Evolutionary conservation across 2,329 filamentous ascomycete species (phyloP), one percentile per base, ranked within the genome.

Genomic region (Lachnellula subtilissima): DNA sequence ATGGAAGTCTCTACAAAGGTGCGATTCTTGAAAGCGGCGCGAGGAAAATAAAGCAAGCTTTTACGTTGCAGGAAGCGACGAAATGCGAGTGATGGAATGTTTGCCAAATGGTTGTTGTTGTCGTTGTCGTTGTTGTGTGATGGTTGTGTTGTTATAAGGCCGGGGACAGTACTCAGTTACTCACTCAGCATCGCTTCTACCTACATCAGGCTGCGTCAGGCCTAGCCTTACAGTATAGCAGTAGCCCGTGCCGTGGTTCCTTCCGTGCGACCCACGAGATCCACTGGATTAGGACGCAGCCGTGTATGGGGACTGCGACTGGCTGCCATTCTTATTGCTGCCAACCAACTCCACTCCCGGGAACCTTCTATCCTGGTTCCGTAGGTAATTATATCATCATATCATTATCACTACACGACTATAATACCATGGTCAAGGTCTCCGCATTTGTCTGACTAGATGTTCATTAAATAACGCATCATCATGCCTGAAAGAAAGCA

Each of bases 51-150:
- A 42, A 42, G 56, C 56, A 59, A 56, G 53, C 51, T 55, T 59
- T 55, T 58, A 52, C 52, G 52, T 52, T 58, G 58, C 51, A 46
- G 50, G 52, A 57, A 61, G 61, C 61, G 59, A 63, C 57, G 52
- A 52, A 51, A 62, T 60, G 60, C 58, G 57, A 58, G 54, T 56
- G 61, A 51, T 60, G 57, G 50, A 55, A 58, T n/a, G 7, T 52
- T 50, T 55, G 23, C 49, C 15, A 39, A 28, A 32, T 40, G 9
- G 40, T 40, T 43, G 37, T n/a, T 43, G 39, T 17, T 52, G 36
- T 45, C 4, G 50, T 52, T 6, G 32, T 32, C 5, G 14, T 42
- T 42, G 39, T 19, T 17, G 15, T 42, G 39, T 42, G 4, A n/a
- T 42, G 28, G 28, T 32, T 32, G 28, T 32, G 40, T 40, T 43